Conservation (phyloP, 257 asterid genomes). For the Ajuga chamaepitys region DNA sequence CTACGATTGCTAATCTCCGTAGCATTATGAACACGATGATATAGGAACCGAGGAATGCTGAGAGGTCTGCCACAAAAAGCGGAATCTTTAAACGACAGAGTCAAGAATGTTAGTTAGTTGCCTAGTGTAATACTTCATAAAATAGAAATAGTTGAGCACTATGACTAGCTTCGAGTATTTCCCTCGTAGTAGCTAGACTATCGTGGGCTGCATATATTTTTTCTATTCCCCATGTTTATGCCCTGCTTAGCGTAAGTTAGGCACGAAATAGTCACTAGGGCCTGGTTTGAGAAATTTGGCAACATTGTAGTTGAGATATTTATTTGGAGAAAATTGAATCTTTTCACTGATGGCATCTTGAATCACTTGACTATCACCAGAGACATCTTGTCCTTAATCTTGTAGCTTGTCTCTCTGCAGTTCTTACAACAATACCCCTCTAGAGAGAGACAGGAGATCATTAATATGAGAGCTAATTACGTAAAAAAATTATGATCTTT, state of each 20-base stretch:
- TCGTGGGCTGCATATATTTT: too few relatives aligned
- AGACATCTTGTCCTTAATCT: slow-evolving; percentile 54
- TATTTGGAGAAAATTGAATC: slow-evolving; percentile 16
- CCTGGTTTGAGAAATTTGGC: too few relatives aligned
- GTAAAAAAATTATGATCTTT: too few relatives aligned
- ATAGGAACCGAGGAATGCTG: slow-evolving; percentile 61
- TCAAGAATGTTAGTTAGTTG: background rate
- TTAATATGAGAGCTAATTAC: too few relatives aligned
- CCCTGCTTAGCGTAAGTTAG: too few relatives aligned
- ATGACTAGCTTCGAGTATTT: too few relatives aligned
- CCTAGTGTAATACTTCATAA: background rate
- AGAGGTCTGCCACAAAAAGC: slow-evolving; percentile 57
- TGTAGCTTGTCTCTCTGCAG: slow-evolving; percentile 91
- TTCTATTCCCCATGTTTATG: too few relatives aligned
- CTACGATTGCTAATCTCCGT: slow-evolving; percentile 72
- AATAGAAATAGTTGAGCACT: too few relatives aligned
- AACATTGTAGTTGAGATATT: too few relatives aligned
- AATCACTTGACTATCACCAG: slow-evolving; percentile 71
- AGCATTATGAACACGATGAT: slow-evolving; percentile 54
- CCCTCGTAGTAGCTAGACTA: too few relatives aligned
- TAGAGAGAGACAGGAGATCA: too few relatives aligned
- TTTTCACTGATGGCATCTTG: slow-evolving; percentile 90
- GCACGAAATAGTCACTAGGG: too few relatives aligned
- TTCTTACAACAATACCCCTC: slow-evolving; percentile 98
- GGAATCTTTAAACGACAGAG: slow-evolving; percentile 50